Evolutionary conservation across 73 alveolate genomes (phyloP).

Genomic region (Paraurostyla sp.): DNA sequence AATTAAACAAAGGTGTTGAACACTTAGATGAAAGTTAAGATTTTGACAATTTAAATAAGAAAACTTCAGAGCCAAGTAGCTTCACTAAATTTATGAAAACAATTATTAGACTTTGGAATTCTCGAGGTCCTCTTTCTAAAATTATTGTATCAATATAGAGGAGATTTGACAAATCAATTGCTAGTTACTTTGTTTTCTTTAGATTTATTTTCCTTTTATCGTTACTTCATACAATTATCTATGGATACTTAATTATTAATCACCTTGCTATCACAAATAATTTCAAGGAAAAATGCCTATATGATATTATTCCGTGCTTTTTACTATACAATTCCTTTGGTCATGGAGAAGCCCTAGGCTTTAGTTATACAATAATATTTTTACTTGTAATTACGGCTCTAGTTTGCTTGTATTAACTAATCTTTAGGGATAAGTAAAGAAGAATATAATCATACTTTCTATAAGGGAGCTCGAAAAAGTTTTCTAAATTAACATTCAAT

Average conservation of each 20-base stretch:
- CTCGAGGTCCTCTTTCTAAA: not conserved
- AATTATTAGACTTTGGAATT: not conserved
- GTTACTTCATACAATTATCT: not conserved
- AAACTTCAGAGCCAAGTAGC: not conserved
- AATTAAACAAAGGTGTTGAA: constrained; percentile 4
- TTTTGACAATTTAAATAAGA: not conserved
- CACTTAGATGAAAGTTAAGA: not conserved
- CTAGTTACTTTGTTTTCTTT: not conserved
- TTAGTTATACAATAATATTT: not conserved
- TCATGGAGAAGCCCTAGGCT: not conserved
- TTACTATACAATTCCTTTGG: not conserved
- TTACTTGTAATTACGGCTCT: not conserved
- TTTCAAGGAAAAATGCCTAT: not conserved
- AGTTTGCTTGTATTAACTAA: not conserved
- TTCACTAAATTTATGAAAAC: not conserved
- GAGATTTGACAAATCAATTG: not conserved
- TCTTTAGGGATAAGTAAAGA: not conserved
- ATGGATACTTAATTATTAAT: not conserved
- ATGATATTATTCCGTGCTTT: not conserved
- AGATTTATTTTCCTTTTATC: constrained; percentile 5
- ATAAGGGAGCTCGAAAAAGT: not conserved
- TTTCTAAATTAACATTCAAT: not conserved
- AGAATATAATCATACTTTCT: not conserved
- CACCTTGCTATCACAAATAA: not conserved
- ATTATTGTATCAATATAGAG: not conserved